Evolutionary conservation across 1,139 yeast species (phyloP).

Genomic region (Suzukiozyma palmioleophila): DNA sequence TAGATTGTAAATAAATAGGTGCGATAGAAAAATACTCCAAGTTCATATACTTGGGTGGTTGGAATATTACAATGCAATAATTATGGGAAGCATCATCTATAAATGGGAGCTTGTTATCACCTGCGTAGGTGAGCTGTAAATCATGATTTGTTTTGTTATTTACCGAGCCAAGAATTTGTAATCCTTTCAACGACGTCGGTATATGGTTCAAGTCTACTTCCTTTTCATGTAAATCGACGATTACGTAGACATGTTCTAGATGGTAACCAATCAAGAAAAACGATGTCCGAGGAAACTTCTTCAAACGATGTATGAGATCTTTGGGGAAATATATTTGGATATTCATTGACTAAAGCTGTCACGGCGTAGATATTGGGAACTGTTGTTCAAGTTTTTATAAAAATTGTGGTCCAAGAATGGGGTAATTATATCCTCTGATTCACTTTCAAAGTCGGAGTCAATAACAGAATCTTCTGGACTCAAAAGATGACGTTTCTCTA

Average conservation of each 20-base stretch:
- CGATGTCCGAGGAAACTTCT: conserved; percentile 5
- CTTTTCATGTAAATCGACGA: conserved; percentile 16
- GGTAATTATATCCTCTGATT: conserved; percentile 1
- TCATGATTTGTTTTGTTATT: conserved; percentile 8
- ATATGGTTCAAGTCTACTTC: conserved; percentile 5
- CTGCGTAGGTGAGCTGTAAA: conserved; percentile 9
- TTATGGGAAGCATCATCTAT: conserved; percentile 1
- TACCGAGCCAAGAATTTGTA: conserved; percentile 20
- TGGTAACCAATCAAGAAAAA: conserved; percentile 25
- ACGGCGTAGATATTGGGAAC: conserved; percentile 40
- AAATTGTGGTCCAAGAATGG: conserved; percentile 14
- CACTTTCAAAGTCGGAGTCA: conserved; percentile 1
- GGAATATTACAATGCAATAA: conserved; percentile 51
- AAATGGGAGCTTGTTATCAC: conserved; percentile 7
- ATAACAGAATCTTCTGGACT: background rate
- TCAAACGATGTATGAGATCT: conserved; percentile 19
- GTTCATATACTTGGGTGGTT: conserved; percentile 67
- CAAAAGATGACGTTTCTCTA: background rate
- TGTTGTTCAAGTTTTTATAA: conserved; percentile 35
- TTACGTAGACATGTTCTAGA: conserved; percentile 20
- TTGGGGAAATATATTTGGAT: conserved; percentile 33
- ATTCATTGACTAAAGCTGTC: conserved; percentile 29
- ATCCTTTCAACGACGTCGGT: conserved; percentile 12
- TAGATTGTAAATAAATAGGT: conserved; percentile 67
- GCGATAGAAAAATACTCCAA: conserved; percentile 77